Percentiles rank a stretch among this genome's conserved stretches.
phyloP scores from a whole-genome alignment of 345 rosid genomes.

The Litchi chinensis region DNA sequence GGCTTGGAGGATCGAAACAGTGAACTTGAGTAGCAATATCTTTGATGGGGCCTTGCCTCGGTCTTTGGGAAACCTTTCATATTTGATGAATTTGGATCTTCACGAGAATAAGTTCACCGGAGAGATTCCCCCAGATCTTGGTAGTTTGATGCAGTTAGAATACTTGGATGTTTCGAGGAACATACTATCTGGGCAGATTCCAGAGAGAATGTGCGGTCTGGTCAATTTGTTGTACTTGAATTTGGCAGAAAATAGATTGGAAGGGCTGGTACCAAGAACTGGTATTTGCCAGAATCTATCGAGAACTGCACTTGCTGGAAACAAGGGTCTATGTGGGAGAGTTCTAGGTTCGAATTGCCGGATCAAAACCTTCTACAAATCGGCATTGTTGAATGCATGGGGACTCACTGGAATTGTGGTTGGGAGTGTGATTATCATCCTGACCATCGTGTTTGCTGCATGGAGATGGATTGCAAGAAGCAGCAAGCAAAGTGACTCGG shows the following conservation, averaged over 20 bases:
- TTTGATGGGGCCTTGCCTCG: conserved; percentile 57
- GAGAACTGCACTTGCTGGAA: conserved; percentile 51
- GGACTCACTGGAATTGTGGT: conserved; percentile 46
- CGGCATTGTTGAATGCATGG: conserved; percentile 49
- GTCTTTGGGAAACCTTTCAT: conserved; percentile 66
- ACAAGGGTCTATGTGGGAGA: conserved; percentile 63
- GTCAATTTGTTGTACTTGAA: conserved; percentile 47
- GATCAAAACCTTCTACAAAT: conserved; percentile 35
- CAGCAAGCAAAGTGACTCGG: conserved; percentile 37
- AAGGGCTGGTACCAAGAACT: conserved; percentile 58
- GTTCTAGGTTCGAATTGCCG: conserved; percentile 49
- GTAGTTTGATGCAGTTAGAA: conserved; percentile 65
- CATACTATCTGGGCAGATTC: conserved; percentile 63
- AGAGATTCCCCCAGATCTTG: conserved; percentile 60
- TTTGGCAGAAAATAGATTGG: conserved; percentile 55
- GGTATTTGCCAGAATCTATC: conserved; percentile 67
- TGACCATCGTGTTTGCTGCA: conserved; percentile 37
- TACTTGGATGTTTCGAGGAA: conserved; percentile 66
- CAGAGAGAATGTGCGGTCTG: conserved; percentile 55
- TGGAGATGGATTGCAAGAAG: conserved; percentile 47
- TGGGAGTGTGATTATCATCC: conserved; percentile 43
- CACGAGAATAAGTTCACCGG: conserved; percentile 62
- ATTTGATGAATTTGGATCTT: conserved; percentile 65
- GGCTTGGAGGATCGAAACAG: conserved; percentile 65
- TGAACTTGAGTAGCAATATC: conserved; percentile 67